Conservation (phyloP, 2,329 filamentous ascomycete species). For the Cladosporium sp. region DNA sequence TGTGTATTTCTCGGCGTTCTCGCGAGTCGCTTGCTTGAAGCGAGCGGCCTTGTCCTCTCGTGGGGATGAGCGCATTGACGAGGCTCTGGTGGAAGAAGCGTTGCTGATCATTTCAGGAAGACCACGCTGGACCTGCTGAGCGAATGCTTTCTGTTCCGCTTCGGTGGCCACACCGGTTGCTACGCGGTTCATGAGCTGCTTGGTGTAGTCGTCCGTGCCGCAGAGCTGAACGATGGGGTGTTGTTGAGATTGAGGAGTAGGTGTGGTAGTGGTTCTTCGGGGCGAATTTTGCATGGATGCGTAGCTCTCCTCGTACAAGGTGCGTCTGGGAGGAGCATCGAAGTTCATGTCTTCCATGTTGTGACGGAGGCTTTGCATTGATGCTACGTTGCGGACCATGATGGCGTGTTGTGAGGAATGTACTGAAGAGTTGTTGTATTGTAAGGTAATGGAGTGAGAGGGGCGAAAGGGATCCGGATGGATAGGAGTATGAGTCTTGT, state of each 20-base stretch:
- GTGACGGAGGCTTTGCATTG: conserved; percentile 32
- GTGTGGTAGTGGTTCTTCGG: background rate
- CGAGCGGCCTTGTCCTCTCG: conserved; percentile 13
- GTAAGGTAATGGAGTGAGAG: background rate
- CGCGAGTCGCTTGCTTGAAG: conserved; percentile 27
- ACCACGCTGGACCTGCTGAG: conserved; percentile 24
- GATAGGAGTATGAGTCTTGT: conserved; percentile 9
- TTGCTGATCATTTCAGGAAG: background rate
- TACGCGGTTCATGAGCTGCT: conserved; percentile 30
- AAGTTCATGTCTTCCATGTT: conserved; percentile 27
- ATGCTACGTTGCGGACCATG: conserved; percentile 36
- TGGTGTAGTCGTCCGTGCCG: conserved; percentile 29
- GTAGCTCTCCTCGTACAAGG: conserved; percentile 16
- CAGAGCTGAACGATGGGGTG: conserved; percentile 24
- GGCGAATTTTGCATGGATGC: conserved; percentile 4
- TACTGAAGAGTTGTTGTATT: background rate
- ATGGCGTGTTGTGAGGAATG: background rate
- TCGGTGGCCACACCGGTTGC: conserved; percentile 29
- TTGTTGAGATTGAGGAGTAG: conserved; percentile 10
- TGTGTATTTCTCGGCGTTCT: conserved; percentile 35
- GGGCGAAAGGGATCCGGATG: background rate
- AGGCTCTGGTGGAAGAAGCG: background rate
- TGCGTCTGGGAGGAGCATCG: conserved; percentile 13
- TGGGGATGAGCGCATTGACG: background rate
- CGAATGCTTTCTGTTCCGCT: conserved; percentile 26